Conservation (phyloP, 441 rosid species). For the Eutrema salsugineum region DNA sequence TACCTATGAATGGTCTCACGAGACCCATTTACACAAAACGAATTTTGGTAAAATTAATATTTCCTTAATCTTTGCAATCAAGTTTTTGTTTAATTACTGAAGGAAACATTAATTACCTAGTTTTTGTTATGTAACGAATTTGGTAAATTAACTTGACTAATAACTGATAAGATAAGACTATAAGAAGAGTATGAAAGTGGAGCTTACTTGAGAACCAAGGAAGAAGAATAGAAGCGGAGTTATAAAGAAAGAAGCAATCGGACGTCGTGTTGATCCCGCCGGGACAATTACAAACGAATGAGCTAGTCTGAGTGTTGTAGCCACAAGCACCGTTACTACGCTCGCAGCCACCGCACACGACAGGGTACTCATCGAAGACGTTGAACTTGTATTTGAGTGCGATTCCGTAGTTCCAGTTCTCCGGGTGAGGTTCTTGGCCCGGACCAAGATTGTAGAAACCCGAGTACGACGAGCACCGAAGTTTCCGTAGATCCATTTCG, state of each 20-base stretch:
- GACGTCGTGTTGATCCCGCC: conserved; percentile 67
- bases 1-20: neutral
- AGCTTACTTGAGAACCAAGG: conserved; percentile 36
- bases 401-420: conserved; percentile 83
- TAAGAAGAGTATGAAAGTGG: neutral
- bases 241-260: conserved; percentile 61
- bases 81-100: neutral
- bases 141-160: neutral
- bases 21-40: neutral
- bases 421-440: conserved; percentile 75
- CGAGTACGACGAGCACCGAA: conserved; percentile 66
- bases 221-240: conserved; percentile 33
- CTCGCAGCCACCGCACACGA: conserved; percentile 62
- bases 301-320: conserved; percentile 42
- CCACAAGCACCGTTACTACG: conserved; percentile 83
- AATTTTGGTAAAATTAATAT: neutral
- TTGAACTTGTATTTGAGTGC: conserved; percentile 79
- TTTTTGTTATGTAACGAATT: too few relatives aligned
- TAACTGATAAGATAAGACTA: too few relatives aligned
- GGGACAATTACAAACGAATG: conserved; percentile 71
- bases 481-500: conserved; percentile 65
- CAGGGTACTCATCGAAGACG: conserved; percentile 74
- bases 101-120: neutral
- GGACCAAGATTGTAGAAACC: conserved; percentile 71
- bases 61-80: neutral